Base-by-base conservation (phyloP, 2,329 filamentous ascomycete species). In the Chaetomium olivaceum region DNA sequence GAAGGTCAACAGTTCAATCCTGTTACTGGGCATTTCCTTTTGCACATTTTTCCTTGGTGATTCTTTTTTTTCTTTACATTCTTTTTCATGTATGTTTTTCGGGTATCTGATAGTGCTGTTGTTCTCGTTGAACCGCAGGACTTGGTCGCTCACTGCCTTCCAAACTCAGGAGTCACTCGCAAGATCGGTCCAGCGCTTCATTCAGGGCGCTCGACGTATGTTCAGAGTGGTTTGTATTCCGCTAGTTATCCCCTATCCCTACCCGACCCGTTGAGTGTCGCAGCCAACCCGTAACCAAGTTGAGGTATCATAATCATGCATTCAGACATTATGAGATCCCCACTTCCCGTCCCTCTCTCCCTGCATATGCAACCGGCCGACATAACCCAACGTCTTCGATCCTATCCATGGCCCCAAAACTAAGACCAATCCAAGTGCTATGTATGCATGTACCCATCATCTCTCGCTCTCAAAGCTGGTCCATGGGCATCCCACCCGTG, bases 1-100 rank as follows among this genome's bases (percentile, higher is more conserved):
- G 58, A 65, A 65, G 63, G 63, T 65, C 63, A 65, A 65, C 63
- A 65, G 63, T 65, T 65, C 63, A 65, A 65, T 65, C 63, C 63
- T 65, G 63, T 65, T 65, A 61, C 54, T 65, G 63, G 63, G 63
- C 63, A 65, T 25, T 64, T 23, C 6, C 6, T 64, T 61, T 64
- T 56, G 12, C 23, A 1, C 2, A 19, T 43, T 36, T 36, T 33
- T 7, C 9, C 9, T 33, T 6, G 31, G 4, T 29, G n/a, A n/a
- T 29, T 29, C 27, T 29, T 29, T 29, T 29, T 29, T 29, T 6
- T 29, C 6, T 29, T 29, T 29, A 29, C 6, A 9, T 33, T 12
- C 8, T 33, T 36, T 14, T 36, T 36, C 11, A 14, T 12, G 27
- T 29, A 3, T 6, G 27, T 29, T 29, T 6, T 29, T 29, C 27